Base-by-base conservation (phyloP, 768 basidiomycete genomes). In the Termitomyces sp. region DNA sequence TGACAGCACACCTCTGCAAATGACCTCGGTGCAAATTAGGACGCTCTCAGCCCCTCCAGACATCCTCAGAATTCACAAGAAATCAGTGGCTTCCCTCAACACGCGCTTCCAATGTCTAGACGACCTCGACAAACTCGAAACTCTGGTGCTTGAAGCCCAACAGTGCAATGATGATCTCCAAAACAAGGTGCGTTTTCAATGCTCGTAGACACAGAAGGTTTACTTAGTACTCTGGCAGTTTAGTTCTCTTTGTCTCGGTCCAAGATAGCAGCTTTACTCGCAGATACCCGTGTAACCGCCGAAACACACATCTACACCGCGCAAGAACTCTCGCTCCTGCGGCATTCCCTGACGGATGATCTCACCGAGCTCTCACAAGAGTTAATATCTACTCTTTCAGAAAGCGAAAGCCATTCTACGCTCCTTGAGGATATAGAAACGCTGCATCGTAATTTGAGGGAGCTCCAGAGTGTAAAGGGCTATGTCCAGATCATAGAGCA, bases 401-500 rank as follows among this genome's bases (percentile, higher is more conserved):
- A 76, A 14, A 76, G 73, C 43, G 76, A 78, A 10, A 71, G 67
- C n/a, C 62, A 71, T 42, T 75, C 85, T 3, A 91, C 87, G 0
- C 72, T 98, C 5, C 75, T 96, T 10, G 89, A 94, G 68, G 88
- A 91, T 44, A 76, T 98, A 57, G 91, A 96, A 66, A 80, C 77
- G 0, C 70, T 95, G 60, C 91, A 95, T 64, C 76, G 84, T 45
- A 84, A 81, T 64, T 64, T 96, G 63, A 86, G 84, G 67, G 87
- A 93, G 64, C 76, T 97, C 39, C 79, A 90, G 63, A 82, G 81
- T 57, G 83, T 94, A 21, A 83, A 83, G 63, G 77, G 79, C 25
- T 97, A 96, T 70, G 84, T 90, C 10, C 81, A 83, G 49, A 75
- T 94, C 14, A 74, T 94, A 44, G 81, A 91, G 60, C 81, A 79